Evolutionary conservation across 352 stramenopile genomes (phyloP), one percentile per base, ranked within the genome.

Genomic region (Albugo laibachii): DNA sequence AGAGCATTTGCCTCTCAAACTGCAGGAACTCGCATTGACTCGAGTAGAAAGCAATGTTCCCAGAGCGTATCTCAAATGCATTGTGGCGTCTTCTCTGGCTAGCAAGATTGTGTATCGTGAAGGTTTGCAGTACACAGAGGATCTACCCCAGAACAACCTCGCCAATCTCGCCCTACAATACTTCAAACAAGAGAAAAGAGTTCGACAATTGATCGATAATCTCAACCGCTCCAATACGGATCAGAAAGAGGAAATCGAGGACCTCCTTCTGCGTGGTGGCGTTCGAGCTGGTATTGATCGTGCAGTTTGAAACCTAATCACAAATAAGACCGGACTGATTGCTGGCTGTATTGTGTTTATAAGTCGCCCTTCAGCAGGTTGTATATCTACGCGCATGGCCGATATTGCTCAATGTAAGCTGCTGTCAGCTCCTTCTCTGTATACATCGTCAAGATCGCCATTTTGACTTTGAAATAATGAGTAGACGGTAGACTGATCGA

Each of bases 61-160:
- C 14, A 65, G 82, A 18, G 84, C 93, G 43, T 98, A 99, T 76
- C 80, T 97, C 57, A 94, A 88, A 54, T 97, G 95, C 63, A 95
- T 96, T 35, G 88, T 98, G 45, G 88, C 87, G 6, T 96, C 88
- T 19, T 94, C 79, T 48, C 62, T 99, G 27, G 95, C 95, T 41
- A 96, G 83, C 46, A 96, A 97, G 65, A 84, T 99, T 52, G 95
- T 99, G 19, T 99, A 99, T 69, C 92, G 93, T 44, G 95, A 99
- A 59, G 95, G 95, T 31, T 55, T 92, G 34, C 86, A 96, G 56
- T 98, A 97, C 65, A 92, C 96, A 11, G 80, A 96, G 52, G 70
- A 82, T n/a, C 66, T 97, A 18, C 85, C 89, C 34, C 66, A 83
- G 36, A 73, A 80, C 52, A 95, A 94, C 55, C 55, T 97, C 31